Percentiles rank a stretch among this genome's conserved stretches.
These are phyloP conservation scores for Ogataea ramenticola DNA, from an alignment of 805 yeast species.

Conservation along the genomic window DNA sequence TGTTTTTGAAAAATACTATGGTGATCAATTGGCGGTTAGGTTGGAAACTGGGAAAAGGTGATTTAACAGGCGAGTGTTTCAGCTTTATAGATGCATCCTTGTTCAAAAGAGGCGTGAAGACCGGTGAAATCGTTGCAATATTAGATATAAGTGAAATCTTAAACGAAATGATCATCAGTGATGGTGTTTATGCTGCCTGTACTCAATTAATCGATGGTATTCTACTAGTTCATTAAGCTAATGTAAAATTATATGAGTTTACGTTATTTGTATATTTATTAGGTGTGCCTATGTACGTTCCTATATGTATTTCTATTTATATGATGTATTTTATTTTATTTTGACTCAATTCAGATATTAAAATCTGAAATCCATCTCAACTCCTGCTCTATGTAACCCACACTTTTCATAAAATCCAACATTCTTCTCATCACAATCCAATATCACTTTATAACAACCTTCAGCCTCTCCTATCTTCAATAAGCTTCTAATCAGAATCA, in stretches of 20 bases:
- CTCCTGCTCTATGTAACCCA: constrained; percentile 60
- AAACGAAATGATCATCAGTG: constrained; percentile 11
- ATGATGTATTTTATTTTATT: not conserved
- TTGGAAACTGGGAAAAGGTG: constrained; percentile 1
- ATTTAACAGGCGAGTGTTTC: not conserved
- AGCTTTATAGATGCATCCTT: not conserved
- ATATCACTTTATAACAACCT: constrained; percentile 83
- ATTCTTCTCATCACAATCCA: constrained; percentile 83
- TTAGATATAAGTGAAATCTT: constrained; percentile 9
- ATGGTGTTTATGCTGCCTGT: constrained; percentile 10
- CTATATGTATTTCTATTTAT: not conserved
- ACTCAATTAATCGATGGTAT: constrained; percentile 9
- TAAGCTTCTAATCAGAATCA: constrained; percentile 53
- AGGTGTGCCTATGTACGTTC: not conserved
- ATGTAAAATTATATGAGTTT: not conserved
- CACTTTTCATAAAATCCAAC: constrained; percentile 85
- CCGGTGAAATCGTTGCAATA: not conserved
- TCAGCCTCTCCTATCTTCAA: constrained; percentile 46
- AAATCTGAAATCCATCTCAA: constrained; percentile 58
- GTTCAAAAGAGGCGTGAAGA: not conserved
- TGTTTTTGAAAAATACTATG: not conserved
- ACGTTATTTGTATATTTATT: not conserved
- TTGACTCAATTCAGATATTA: constrained; percentile 3
- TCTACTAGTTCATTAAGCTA: not conserved
- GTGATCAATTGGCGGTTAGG: not conserved